Conservation (phyloP, 2,329 filamentous ascomycete species). For the Dactylellina parvicollis region DNA sequence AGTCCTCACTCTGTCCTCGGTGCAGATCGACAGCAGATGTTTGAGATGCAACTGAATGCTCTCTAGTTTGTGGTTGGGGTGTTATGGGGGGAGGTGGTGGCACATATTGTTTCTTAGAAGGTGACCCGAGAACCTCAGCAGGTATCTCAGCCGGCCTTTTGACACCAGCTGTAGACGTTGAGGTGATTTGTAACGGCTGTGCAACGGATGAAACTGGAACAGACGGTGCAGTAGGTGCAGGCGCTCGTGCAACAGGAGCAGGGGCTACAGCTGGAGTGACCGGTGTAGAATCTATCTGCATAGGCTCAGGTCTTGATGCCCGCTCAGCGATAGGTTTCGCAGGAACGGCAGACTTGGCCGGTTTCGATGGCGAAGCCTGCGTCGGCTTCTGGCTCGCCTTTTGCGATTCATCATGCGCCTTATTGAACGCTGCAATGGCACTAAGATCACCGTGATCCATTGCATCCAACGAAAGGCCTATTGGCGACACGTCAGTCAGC, state of each 20-base stretch:
- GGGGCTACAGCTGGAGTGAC: slow-evolving; percentile 6
- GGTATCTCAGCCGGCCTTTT: slow-evolving; percentile 34
- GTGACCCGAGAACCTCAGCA: slow-evolving; percentile 17
- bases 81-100: slow-evolving; percentile 2
- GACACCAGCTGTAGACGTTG: slow-evolving; percentile 18
- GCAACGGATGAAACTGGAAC: slow-evolving; percentile 3
- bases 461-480: slow-evolving; percentile 25
- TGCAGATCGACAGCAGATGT: slow-evolving; percentile 2
- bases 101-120: slow-evolving; percentile 35
- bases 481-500: slow-evolving; percentile 5
- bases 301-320: slow-evolving; percentile 7
- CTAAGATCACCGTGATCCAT: slow-evolving; percentile 50
- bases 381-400: slow-evolving; percentile 12
- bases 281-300: slow-evolving; percentile 6
- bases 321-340: slow-evolving; percentile 1
- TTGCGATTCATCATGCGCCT: slow-evolving; percentile 49
- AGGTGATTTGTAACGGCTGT: not conserved
- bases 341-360: slow-evolving; percentile 15
- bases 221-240: slow-evolving; percentile 4
- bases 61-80: not conserved
- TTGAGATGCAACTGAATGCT: slow-evolving; percentile 30
- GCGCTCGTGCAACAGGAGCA: not conserved
- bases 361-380: not conserved
- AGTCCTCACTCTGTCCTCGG: slow-evolving; percentile 5
- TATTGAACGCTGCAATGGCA: slow-evolving; percentile 50